Evolutionary conservation across 192 early-diverging fungal genomes (phyloP), one percentile per base, ranked within the genome.

Genomic region (Chytriomyces sp.): DNA sequence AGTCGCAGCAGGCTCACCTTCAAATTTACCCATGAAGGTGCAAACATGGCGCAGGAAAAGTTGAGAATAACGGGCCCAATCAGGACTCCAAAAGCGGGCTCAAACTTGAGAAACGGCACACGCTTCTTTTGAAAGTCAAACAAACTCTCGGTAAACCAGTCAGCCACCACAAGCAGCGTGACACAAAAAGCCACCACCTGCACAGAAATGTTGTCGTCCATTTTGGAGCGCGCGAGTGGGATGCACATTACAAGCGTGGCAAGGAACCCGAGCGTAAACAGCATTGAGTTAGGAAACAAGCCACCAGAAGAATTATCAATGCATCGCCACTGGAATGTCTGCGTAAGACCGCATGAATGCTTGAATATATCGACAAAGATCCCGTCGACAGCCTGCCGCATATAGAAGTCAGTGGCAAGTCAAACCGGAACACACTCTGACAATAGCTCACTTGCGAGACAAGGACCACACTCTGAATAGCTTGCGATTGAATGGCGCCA

Each of bases 11-110:
- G 3, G 17, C 52, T 22, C 38, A 85, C 82, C 77, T 87, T 87
- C n/a, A 86, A 66, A 54, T 87, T 87, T 22, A 87, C 74, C 84
- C 84, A 87, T 25, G 74, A 75, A 53, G 86, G 86, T 0, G 85
- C 79, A 30, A 84, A 75, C 14, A 78, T 76, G 22, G 82, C 80
- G 52, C 80, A 80, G 1, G 85, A 80, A 64, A 87, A 69, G 73
- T 86, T 87, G 17, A 83, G 69, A 77, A 87, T 81, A 57, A 87
- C 73, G 0, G 81, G 77, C 5, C 86, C 86, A 5, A 83, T 54
- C 1, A 83, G 75, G 12, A 39, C 63, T 14, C 59, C 59, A 68
- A 75, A 83, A 28, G 67, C 66, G 3, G 34, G 41, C 30, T 71
- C 75, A 39, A 78, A 36, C 22, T 65, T 5, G 31, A 66, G 25